These are phyloP conservation scores for Bipolaris sorokiniana DNA, from an alignment of 2,329 filamentous ascomycete genomes.

Conservation along the genomic window DNA sequence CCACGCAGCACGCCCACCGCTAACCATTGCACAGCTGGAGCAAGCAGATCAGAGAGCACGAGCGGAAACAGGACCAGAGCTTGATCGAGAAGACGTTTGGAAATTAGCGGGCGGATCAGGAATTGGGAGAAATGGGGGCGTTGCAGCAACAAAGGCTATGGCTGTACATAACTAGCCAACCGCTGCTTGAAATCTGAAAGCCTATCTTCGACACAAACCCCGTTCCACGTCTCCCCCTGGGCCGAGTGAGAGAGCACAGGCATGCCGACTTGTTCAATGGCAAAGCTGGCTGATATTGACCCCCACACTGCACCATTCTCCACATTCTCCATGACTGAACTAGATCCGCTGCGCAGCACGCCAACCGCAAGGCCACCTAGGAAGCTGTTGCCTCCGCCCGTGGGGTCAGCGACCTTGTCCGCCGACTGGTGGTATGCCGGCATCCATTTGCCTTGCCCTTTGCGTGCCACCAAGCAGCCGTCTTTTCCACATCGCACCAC, in stretches of 20 bases:
- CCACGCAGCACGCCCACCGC: constrained; percentile 17
- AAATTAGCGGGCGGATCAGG: constrained; percentile 5
- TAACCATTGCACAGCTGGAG: constrained; percentile 65
- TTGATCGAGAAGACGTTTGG: constrained; percentile 23
- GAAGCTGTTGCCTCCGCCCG: constrained; percentile 92
- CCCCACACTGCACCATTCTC: constrained; percentile 79
- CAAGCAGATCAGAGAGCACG: constrained; percentile 73
- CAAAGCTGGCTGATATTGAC: constrained; percentile 84
- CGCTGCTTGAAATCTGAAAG: constrained; percentile 51
- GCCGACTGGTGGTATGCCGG: constrained; percentile 71
- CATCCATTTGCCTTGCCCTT: constrained; percentile 65
- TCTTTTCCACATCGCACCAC: constrained; percentile 74
- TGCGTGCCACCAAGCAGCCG: constrained; percentile 65
- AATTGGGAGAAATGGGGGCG: neutral
- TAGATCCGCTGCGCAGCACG: constrained; percentile 60
- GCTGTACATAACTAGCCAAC: constrained; percentile 49
- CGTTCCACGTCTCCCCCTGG: constrained; percentile 57
- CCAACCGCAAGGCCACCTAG: constrained; percentile 67
- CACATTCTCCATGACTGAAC: constrained; percentile 51
- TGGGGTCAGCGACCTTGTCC: constrained; percentile 80
- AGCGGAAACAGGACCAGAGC: constrained; percentile 56
- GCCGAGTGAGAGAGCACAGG: constrained; percentile 59
- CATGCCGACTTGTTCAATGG: constrained; percentile 92
- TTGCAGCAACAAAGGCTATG: constrained; percentile 31
- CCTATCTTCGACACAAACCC: constrained; percentile 51